Evolutionary conservation across 306 rosid genomes (phyloP).

Genomic region (Rubus parviflorus): DNA sequence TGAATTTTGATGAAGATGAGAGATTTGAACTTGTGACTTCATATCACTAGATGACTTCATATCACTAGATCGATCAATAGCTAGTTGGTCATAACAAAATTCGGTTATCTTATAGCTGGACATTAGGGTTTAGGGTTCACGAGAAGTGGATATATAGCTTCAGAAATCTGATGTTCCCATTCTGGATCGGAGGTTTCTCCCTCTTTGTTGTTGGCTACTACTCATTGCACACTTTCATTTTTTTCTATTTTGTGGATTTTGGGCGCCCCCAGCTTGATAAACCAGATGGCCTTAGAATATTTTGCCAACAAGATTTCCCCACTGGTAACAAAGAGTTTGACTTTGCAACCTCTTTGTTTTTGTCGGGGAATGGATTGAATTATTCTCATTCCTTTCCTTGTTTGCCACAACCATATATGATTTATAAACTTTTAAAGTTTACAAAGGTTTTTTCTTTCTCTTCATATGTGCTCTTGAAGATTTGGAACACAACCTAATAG

Average conservation of each 20-base stretch:
- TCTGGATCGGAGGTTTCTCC: background rate
- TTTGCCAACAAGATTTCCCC: slow-evolving; percentile 10
- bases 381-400: slow-evolving; percentile 9
- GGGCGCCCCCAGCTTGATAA: background rate
- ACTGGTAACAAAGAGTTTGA: background rate
- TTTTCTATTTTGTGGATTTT: background rate
- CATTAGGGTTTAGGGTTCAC: background rate
- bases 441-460: background rate
- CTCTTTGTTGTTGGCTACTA: background rate
- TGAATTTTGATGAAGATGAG: too few relatives aligned
- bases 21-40: too few relatives aligned
- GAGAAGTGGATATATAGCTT: background rate
- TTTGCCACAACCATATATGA: background rate
- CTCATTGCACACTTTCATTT: background rate
- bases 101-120: background rate
- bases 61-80: too few relatives aligned
- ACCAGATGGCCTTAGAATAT: background rate
- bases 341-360: background rate
- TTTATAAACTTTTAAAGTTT: background rate
- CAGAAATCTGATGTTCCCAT: background rate
- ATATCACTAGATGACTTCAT: too few relatives aligned
- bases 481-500: too few relatives aligned
- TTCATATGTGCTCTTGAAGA: too few relatives aligned
- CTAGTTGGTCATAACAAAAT: too few relatives aligned
- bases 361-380: slow-evolving; percentile 2